Evolutionary conservation across 2,329 filamentous ascomycete species (phyloP).

Genomic region (Sporothrix protearum): DNA sequence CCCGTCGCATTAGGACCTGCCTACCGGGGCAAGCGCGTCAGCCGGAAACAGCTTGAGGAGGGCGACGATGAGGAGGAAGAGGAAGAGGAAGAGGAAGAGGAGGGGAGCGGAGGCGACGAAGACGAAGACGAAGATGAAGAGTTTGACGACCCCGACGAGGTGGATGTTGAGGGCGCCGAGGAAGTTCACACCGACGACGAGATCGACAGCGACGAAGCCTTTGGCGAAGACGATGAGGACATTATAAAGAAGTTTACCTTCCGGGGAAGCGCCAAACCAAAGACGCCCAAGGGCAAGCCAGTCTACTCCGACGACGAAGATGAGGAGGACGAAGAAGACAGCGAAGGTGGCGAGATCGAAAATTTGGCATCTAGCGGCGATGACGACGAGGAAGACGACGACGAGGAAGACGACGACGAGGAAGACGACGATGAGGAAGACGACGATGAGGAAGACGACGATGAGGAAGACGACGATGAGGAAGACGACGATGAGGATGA

Average conservation of each 20-base stretch:
- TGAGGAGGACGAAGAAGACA: constrained; percentile 38
- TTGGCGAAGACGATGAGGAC: constrained; percentile 82
- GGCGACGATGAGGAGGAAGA: constrained; percentile 52
- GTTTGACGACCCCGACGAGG: constrained; percentile 55
- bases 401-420: constrained; percentile 49
- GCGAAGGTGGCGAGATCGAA: background rate
- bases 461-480: constrained; percentile 41
- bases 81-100: constrained; percentile 52
- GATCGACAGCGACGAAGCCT: constrained; percentile 64
- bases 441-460: constrained; percentile 33
- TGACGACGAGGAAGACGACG: constrained; percentile 39
- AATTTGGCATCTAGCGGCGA: constrained; percentile 1
- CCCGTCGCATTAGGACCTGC: constrained; percentile 67
- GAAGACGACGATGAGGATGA: constrained; percentile 46
- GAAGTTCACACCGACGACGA: constrained; percentile 54
- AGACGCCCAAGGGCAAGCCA: constrained; percentile 36
- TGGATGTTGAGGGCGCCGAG: constrained; percentile 51
- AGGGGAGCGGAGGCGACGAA: no score
- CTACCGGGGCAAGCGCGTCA: constrained; percentile 75
- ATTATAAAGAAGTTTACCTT: constrained; percentile 71
- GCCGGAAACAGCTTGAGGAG: constrained; percentile 61
- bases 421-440: constrained; percentile 34
- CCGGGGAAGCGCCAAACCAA: constrained; percentile 54
- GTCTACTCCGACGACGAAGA: constrained; percentile 35
- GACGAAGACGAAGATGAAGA: constrained; percentile 37